Conservation (phyloP, 768 basidiomycete genomes). For the Pholiota molesta region DNA sequence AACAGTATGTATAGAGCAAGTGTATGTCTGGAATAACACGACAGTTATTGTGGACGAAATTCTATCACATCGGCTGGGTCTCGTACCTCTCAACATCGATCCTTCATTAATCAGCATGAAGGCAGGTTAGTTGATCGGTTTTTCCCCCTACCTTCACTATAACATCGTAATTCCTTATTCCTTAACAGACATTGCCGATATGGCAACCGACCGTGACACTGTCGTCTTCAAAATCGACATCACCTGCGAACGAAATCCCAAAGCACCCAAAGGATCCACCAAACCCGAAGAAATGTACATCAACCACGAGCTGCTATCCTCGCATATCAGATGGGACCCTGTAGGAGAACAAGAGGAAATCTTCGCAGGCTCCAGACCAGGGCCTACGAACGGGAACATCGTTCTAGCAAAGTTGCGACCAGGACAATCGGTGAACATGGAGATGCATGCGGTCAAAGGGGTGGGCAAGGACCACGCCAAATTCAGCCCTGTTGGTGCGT, state of each 20-base stretch:
- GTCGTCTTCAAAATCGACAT: conserved; percentile 82
- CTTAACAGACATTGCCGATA: conserved; percentile 44
- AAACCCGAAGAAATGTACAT: conserved; percentile 69
- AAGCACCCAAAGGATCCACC: conserved; percentile 53
- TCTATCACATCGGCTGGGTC: conserved; percentile 87
- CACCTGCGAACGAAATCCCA: conserved; percentile 62
- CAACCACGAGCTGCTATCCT: conserved; percentile 70
- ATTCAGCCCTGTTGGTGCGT: conserved; percentile 89
- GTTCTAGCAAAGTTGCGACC: conserved; percentile 91
- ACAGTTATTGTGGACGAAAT: conserved; percentile 94
- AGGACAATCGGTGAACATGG: conserved; percentile 84
- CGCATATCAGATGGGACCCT: conserved; percentile 74
- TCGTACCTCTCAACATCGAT: conserved; percentile 88
- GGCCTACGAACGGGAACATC: conserved; percentile 77
- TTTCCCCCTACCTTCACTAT: background rate
- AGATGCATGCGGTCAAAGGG: conserved; percentile 90
- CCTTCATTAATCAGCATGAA: conserved; percentile 71
- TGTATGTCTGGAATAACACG: conserved; percentile 95
- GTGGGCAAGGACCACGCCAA: conserved; percentile 96
- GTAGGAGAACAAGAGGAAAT: conserved; percentile 78
- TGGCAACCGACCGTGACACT: conserved; percentile 87
- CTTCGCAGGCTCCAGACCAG: conserved; percentile 56
- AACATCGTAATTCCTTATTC: background rate
- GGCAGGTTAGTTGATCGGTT: conserved; percentile 31
- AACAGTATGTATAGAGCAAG: conserved; percentile 86